A percentile compares a stretch with the other conserved stretches of the same genome.
Conservation (phyloP, 768 basidiomycete genomes). For the Tricholoma sp. region DNA sequence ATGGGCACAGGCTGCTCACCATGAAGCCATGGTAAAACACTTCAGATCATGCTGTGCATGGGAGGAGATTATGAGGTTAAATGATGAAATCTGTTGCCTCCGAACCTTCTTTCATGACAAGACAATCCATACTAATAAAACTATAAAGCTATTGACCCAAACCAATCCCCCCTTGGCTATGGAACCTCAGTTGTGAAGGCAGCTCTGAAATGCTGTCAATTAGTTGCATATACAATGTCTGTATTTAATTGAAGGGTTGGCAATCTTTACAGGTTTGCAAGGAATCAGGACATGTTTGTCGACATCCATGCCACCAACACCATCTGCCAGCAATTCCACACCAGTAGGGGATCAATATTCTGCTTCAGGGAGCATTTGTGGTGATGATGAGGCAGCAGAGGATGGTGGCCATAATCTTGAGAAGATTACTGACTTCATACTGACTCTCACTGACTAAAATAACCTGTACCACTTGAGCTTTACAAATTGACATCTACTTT, state of each 20-base stretch:
- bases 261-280: too few species aligned
- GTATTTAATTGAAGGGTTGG: background rate
- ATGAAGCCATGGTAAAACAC: slow-evolving; percentile 1
- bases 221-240: slow-evolving; percentile 1
- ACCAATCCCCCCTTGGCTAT: slow-evolving; percentile 1
- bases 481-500: too few species aligned
- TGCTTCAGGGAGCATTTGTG: too few species aligned
- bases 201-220: slow-evolving; percentile 2
- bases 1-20: background rate
- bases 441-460: too few species aligned
- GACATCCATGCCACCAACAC: too few species aligned
- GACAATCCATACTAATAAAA: background rate
- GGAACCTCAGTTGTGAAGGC: slow-evolving; percentile 5
- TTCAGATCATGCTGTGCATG: slow-evolving; percentile 10
- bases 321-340: too few species aligned
- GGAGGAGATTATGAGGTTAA: slow-evolving; percentile 16
- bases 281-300: too few species aligned
- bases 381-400: background rate
- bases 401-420: slow-evolving; percentile 1
- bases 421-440: slow-evolving; percentile 1
- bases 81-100: slow-evolving; percentile 10
- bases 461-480: too few species aligned
- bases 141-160: background rate
- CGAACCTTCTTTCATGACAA: background rate
- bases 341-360: too few species aligned